phyloP scores from a whole-genome alignment of 805 yeast genomes.

The Candida broadrunensis region DNA sequence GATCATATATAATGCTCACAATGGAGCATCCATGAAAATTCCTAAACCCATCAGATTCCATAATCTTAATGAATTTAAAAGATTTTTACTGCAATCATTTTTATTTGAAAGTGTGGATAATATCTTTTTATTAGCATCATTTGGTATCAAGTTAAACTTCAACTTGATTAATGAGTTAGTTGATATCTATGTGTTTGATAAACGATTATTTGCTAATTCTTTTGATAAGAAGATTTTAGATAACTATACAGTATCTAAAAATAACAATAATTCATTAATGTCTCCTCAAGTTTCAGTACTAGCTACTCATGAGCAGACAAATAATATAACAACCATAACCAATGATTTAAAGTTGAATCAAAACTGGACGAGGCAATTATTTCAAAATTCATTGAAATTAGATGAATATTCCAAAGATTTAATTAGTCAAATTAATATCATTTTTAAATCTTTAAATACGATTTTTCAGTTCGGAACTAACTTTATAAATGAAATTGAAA shows the following conservation, averaged over 20 bases:
- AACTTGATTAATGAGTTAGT: constrained; percentile 48
- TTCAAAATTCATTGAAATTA: constrained; percentile 36
- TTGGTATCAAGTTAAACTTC: constrained; percentile 59
- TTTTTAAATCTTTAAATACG: constrained; percentile 46
- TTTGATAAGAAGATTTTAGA: constrained; percentile 1
- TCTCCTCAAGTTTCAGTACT: constrained; percentile 4
- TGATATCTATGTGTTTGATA: constrained; percentile 63
- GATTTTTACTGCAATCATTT: constrained; percentile 25
- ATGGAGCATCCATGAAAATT: constrained; percentile 27
- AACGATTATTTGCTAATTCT: constrained; percentile 46
- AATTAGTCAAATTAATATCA: constrained; percentile 31
- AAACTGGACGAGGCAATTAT: constrained; percentile 51
- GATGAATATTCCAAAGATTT: constrained; percentile 25
- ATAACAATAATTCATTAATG: not conserved
- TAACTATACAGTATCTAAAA: not conserved
- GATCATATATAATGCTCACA: constrained; percentile 36
- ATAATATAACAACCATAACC: constrained; percentile 18
- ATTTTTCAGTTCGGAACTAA: constrained; percentile 48
- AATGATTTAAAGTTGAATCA: constrained; percentile 42
- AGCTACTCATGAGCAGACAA: not conserved
- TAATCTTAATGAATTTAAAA: constrained; percentile 28
- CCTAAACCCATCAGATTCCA: constrained; percentile 43
- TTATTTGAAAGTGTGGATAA: constrained; percentile 22
- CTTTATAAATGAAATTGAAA: constrained; percentile 49
- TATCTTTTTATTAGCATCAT: constrained; percentile 58